Evolutionary conservation across 1,139 yeast genomes (phyloP), one percentile per base, ranked within the genome.

Genomic region (Scheffersomyces parashehatae): DNA sequence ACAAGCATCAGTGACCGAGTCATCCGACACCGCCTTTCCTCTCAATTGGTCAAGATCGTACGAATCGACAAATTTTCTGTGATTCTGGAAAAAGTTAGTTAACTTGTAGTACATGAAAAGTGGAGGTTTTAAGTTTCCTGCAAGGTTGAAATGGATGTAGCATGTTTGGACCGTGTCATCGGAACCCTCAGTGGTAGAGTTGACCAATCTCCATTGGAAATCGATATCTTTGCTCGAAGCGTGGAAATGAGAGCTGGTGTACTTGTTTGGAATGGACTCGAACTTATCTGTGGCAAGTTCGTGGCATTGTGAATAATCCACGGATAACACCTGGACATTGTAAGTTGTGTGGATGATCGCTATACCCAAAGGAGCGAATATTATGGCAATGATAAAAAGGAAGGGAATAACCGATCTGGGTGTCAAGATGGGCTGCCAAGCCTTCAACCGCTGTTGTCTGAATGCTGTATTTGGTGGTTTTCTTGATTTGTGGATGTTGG

Each of bases 361-460:
- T 20, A 85, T 77, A 1, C 95, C 95, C 44, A 86, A 73, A 0
- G 93, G 93, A 0, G 86, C 83, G 63, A 85, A 85, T 12, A 86
- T 74, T n/a, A 83, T 65, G 0, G 87, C 85, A 29, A 83, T 60
- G 26, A 85, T 49, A 15, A 85, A 67, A 33, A 86, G 65, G 28
- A 85, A 65, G 3, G 93, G 93, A 20, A 86, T 72, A 42, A 85
- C 90, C n/a, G 86, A 77, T 52, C 79, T 82, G 3, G 93, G 91
- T 0, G 90, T 83, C 44, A 86, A 72, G 38, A 85, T 83, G 0
- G 93, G 93, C 63, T 86, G 93, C 93, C 93, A 86, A 46, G 93
- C 85, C 58, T 85, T 84, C 43, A 74, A 62, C 46, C 78, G 49
- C 55, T 74, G 79, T 58, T 86, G 95, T 56, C 91, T 77, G 57